phyloP scores from a whole-genome alignment of 495 filamentous ascomycete genomes.

The Annulohypoxylon moriforme region DNA sequence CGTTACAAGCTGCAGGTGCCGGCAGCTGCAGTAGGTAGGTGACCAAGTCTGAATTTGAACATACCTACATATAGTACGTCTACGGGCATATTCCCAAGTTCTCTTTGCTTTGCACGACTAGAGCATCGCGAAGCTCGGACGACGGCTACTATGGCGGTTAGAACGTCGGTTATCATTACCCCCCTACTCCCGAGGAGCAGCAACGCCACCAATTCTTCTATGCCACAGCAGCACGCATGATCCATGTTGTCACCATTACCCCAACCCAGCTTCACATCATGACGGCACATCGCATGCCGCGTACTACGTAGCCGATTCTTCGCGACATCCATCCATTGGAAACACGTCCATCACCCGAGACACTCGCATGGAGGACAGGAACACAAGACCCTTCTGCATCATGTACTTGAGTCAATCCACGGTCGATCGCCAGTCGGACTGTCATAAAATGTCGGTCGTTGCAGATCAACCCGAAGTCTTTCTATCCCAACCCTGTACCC shows the following conservation, averaged over 20 bases:
- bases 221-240: conserved; percentile 46
- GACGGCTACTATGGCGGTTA: conserved; percentile 25
- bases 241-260: conserved; percentile 44
- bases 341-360: conserved; percentile 45
- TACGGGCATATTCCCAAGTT: conserved; percentile 10
- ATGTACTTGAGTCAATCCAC: conserved; percentile 34
- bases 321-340: conserved; percentile 34
- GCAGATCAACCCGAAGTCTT: conserved; percentile 36
- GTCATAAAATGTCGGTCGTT: conserved; percentile 34
- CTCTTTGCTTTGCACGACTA: conserved; percentile 15
- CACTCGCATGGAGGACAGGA: conserved; percentile 34
- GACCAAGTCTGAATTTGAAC: conserved; percentile 5
- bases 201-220: conserved; percentile 39
- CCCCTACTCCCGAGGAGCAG: conserved; percentile 24
- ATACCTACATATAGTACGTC: not conserved
- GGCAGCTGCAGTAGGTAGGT: conserved; percentile 18
- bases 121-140: conserved; percentile 24
- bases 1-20: conserved; percentile 16
- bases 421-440: conserved; percentile 27
- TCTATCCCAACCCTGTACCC: conserved; percentile 40
- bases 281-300: conserved; percentile 43
- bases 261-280: conserved; percentile 45
- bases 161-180: conserved; percentile 26
- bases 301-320: conserved; percentile 37
- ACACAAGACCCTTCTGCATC: conserved; percentile 43